Percentiles rank a stretch among this genome's conserved stretches.
These are phyloP conservation scores for Lupinus albus DNA, from an alignment of 306 rosid genomes.

Conservation along the genomic window DNA sequence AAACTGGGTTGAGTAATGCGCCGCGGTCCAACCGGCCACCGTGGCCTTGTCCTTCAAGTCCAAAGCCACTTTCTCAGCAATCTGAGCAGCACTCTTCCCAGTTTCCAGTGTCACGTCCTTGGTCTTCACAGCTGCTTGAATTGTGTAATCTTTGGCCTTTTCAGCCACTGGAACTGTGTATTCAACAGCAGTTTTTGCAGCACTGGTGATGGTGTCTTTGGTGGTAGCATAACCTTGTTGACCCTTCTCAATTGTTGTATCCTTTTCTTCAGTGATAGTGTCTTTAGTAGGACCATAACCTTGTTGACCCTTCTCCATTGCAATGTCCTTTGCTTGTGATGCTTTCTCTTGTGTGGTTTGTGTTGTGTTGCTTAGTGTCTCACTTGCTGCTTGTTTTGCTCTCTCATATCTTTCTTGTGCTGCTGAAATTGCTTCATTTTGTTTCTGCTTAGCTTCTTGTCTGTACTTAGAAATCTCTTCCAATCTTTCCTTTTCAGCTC, in stretches of 20 bases:
- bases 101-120: conserved; percentile 37
- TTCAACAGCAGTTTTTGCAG: conserved; percentile 46
- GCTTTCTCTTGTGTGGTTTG: conserved; percentile 43
- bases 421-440: conserved; percentile 44
- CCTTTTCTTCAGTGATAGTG: conserved; percentile 23
- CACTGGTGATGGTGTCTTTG: conserved; percentile 44
- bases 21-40: conserved; percentile 70
- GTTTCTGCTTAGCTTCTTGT: conserved; percentile 47
- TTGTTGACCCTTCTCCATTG: conserved; percentile 39
- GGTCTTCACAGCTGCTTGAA: conserved; percentile 44
- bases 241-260: conserved; percentile 1
- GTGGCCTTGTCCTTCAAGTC: conserved; percentile 62
- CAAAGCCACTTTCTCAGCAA: conserved; percentile 50
- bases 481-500: conserved; percentile 16
- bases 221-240: conserved; percentile 46
- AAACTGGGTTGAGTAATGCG: conserved; percentile 54
- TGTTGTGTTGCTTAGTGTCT: conserved; percentile 36
- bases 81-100: conserved; percentile 46
- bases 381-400: conserved; percentile 48
- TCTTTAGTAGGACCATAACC: conserved; percentile 48
- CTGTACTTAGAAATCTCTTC: conserved; percentile 49
- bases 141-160: conserved; percentile 51
- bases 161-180: conserved; percentile 47
- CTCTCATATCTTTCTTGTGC: conserved; percentile 54
- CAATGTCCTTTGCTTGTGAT: conserved; percentile 30